phyloP scores from a whole-genome alignment of 139 green algal species.

The Picochlorum sp. region DNA sequence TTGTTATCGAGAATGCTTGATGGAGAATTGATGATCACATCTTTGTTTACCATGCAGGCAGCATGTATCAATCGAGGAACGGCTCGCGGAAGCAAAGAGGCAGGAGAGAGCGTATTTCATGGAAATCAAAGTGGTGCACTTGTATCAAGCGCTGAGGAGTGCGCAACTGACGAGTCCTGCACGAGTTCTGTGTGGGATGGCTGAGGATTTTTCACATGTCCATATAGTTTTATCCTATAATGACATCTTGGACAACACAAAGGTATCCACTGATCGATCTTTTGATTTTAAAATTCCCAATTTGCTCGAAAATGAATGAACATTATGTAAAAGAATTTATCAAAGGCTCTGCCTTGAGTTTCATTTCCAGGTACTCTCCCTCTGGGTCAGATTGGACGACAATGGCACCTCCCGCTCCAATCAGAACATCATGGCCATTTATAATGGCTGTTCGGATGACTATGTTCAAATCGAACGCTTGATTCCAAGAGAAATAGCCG shows the following conservation, averaged over 20 bases:
- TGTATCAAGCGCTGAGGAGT: conserved; percentile 42
- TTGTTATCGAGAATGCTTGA: too few species aligned
- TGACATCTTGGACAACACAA: background rate
- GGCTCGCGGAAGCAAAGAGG: conserved; percentile 41
- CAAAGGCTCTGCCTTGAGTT: conserved; percentile 75
- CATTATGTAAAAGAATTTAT: conserved; percentile 24
- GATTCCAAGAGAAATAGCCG: conserved; percentile 81
- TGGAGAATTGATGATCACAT: too few species aligned
- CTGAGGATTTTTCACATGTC: conserved; percentile 3
- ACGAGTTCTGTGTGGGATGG: conserved; percentile 52
- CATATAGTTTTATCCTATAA: conserved; percentile 7
- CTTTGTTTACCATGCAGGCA: conserved; percentile 14
- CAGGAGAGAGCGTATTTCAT: conserved; percentile 18
- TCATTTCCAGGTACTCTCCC: conserved; percentile 91
- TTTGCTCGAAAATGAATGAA: background rate
- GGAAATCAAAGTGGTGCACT: conserved; percentile 49
- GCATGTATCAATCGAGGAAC: conserved; percentile 16
- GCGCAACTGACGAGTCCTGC: conserved; percentile 40
- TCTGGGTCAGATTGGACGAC: conserved; percentile 61
- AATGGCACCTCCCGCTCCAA: conserved; percentile 91
- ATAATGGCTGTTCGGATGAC: conserved; percentile 92
- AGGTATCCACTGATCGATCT: background rate
- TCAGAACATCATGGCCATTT: conserved; percentile 30
- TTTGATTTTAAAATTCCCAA: conserved; percentile 2
- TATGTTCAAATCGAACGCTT: conserved; percentile 97